Conservation (phyloP, 1,284 basidiomycete species). For the Coniophora puteana region DNA sequence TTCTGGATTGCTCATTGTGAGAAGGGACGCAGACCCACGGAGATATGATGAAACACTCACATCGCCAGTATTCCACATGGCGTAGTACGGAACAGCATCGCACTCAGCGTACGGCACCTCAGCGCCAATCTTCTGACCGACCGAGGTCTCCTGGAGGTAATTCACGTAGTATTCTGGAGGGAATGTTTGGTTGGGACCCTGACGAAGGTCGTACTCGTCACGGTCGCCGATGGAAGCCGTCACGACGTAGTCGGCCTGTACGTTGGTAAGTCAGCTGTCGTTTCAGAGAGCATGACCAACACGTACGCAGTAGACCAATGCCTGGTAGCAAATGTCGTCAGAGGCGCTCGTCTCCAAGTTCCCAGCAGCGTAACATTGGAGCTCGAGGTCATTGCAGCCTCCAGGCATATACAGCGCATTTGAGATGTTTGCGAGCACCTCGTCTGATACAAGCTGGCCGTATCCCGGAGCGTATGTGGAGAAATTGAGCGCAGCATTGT, state of each 20-base stretch:
- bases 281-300: background rate
- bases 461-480: slow-evolving; percentile 61
- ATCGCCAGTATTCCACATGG: slow-evolving; percentile 38
- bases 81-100: slow-evolving; percentile 32
- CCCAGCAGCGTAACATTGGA: slow-evolving; percentile 52
- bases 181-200: slow-evolving; percentile 49
- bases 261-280: slow-evolving; percentile 1
- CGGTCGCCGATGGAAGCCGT: slow-evolving; percentile 46
- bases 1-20: slow-evolving; percentile 40
- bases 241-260: slow-evolving; percentile 45
- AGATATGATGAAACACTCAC: slow-evolving; percentile 16
- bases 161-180: slow-evolving; percentile 53
- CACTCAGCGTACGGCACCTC: slow-evolving; percentile 45
- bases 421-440: slow-evolving; percentile 44
- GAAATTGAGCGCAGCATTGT: slow-evolving; percentile 57
- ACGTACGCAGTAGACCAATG: slow-evolving; percentile 56
- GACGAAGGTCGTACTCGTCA: slow-evolving; percentile 54
- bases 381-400: slow-evolving; percentile 50
- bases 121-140: slow-evolving; percentile 48
- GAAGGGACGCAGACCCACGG: slow-evolving; percentile 14
- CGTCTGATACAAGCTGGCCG: slow-evolving; percentile 50
- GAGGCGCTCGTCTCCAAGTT: slow-evolving; percentile 37
- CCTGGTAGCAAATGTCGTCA: slow-evolving; percentile 43
- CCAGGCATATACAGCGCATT: slow-evolving; percentile 40
- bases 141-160: slow-evolving; percentile 35